These are phyloP conservation scores for Salix purpurea DNA, from an alignment of 345 rosid genomes.

Conservation along the genomic window DNA sequence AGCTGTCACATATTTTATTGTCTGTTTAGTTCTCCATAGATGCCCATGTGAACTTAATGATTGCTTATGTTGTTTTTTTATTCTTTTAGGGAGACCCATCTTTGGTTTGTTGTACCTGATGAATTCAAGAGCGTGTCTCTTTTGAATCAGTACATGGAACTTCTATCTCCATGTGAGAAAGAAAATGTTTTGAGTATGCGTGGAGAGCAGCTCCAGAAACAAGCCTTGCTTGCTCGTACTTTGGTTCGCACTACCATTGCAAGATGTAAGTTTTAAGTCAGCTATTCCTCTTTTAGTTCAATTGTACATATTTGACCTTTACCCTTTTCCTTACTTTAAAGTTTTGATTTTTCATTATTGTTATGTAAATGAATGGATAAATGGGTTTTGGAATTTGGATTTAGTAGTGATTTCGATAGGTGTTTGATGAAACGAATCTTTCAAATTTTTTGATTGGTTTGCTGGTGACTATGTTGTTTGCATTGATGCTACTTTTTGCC, in stretches of 20 bases:
- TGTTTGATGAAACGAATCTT: neutral
- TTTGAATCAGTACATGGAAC: slow-evolving; percentile 48
- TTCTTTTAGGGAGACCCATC: slow-evolving; percentile 65
- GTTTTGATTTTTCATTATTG: neutral
- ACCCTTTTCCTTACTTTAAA: neutral
- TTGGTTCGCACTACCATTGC: slow-evolving; percentile 88
- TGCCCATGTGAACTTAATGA: neutral
- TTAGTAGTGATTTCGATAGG: neutral
- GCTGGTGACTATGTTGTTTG: neutral
- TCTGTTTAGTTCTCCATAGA: neutral
- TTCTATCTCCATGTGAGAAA: slow-evolving; percentile 71
- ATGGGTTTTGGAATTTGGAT: neutral
- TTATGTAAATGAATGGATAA: neutral
- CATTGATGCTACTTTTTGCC: neutral
- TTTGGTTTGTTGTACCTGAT: slow-evolving; percentile 76
- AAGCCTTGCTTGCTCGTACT: slow-evolving; percentile 72
- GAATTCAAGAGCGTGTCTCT: slow-evolving; percentile 65
- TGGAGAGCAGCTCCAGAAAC: slow-evolving; percentile 64
- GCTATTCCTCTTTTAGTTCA: neutral
- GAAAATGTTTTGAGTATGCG: slow-evolving; percentile 46
- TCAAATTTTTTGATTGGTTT: neutral
- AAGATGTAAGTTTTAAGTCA: slow-evolving; percentile 54
- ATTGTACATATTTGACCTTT: neutral
- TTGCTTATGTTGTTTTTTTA: neutral
- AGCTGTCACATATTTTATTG: too few relatives aligned